phyloP scores from a whole-genome alignment of 768 basidiomycete genomes.

The Rhodosporidiobolus sp. region DNA sequence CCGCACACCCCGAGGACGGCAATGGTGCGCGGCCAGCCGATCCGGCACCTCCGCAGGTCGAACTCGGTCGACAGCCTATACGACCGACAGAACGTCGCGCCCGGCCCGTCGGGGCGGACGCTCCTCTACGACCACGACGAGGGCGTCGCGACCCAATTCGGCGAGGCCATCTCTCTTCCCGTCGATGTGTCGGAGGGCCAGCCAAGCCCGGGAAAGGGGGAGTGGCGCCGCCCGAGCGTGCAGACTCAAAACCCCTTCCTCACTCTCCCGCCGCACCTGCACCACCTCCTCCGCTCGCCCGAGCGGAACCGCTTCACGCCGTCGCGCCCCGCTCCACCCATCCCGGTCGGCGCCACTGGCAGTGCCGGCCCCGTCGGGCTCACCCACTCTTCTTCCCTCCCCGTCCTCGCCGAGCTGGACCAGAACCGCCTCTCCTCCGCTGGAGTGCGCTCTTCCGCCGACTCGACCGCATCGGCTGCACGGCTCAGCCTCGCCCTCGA shows the following conservation, averaged over 20 bases:
- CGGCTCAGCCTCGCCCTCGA: slow-evolving; percentile 16
- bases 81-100: not conserved
- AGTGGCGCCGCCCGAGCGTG: slow-evolving; percentile 7
- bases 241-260: slow-evolving; percentile 34
- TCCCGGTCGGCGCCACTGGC: not conserved
- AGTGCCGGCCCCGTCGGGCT: not conserved
- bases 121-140: not conserved
- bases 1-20: not conserved
- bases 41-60: slow-evolving; percentile 18
- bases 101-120: not conserved
- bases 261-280: slow-evolving; percentile 35
- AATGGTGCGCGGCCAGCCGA: slow-evolving; percentile 20
- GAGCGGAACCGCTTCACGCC: slow-evolving; percentile 5
- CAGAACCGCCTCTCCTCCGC: not conserved
- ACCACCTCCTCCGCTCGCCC: slow-evolving; percentile 33
- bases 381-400: not conserved
- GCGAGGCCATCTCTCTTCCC: slow-evolving; percentile 13
- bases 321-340: slow-evolving; percentile 8
- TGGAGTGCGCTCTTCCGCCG: not conserved
- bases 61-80: slow-evolving; percentile 23
- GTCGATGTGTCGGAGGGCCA: not conserved
- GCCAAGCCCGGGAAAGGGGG: not conserved
- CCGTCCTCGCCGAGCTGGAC: not conserved
- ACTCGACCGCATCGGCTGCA: slow-evolving; percentile 7
- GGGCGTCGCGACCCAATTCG: slow-evolving; percentile 4